Percentiles rank a stretch among this genome's conserved stretches.
Evolutionary conservation across 257 asterid species (phyloP).

Genomic region (Parsonsia alboflavescens): DNA sequence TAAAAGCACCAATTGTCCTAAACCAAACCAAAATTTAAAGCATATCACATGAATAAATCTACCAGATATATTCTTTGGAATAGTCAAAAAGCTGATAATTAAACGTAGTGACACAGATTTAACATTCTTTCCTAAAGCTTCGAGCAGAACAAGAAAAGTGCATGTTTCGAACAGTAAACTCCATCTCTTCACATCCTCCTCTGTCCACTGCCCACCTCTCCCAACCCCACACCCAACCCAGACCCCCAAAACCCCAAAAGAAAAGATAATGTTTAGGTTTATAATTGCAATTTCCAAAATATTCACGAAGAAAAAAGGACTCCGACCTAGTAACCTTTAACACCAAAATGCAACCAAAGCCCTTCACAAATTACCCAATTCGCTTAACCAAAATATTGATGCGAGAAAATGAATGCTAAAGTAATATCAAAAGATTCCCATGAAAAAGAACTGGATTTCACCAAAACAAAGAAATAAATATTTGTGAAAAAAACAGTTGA

Average conservation of each 20-base stretch:
- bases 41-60: constrained; percentile 3
- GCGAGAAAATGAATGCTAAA: neutral
- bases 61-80: constrained; percentile 1
- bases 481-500: neutral
- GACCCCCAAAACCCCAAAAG: neutral
- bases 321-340: neutral
- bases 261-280: neutral
- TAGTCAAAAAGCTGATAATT: neutral
- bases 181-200: neutral
- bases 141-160: neutral
- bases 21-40: neutral
- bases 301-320: neutral
- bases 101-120: neutral
- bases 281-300: neutral
- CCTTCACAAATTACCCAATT: too few relatives aligned
- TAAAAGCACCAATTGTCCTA: neutral
- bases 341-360: neutral
- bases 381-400: neutral
- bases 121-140: constrained; percentile 4
- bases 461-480: neutral
- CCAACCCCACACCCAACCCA: neutral
- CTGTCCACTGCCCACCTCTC: neutral
- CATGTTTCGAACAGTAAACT: constrained; percentile 5
- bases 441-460: neutral
- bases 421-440: neutral